phyloP scores from a whole-genome alignment of 805 yeast species.

The Metschnikowia colocasiae region DNA sequence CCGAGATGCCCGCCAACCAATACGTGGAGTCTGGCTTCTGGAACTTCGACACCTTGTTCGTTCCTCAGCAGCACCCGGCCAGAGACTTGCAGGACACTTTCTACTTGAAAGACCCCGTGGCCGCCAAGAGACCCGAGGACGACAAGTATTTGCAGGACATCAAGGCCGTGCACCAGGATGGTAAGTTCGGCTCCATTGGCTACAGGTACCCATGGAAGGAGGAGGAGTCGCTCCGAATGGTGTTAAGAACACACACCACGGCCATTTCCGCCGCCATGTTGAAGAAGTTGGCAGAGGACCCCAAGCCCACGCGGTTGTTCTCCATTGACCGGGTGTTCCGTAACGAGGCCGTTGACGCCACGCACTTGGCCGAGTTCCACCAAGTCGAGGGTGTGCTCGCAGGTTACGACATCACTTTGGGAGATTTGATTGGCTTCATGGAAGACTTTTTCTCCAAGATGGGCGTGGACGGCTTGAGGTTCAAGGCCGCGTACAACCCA shows the following conservation, averaged over 20 bases:
- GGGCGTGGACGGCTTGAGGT: conserved; percentile 95
- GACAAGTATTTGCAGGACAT: conserved; percentile 71
- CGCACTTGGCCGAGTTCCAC: conserved; percentile 98
- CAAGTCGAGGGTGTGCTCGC: conserved; percentile 99
- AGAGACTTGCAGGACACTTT: conserved; percentile 98
- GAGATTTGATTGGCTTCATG: conserved; percentile 97
- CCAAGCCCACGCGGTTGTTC: conserved; percentile 86
- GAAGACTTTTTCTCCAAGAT: conserved; percentile 92
- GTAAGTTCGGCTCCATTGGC: conserved; percentile 92
- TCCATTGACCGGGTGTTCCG: conserved; percentile 98
- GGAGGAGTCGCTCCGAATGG: conserved; percentile 86
- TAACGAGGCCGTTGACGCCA: conserved; percentile 99
- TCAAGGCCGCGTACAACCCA: conserved; percentile 98
- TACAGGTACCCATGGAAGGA: conserved; percentile 97
- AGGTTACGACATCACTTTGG: conserved; percentile 89
- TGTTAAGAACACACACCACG: conserved; percentile 95
- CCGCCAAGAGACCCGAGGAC: conserved; percentile 82
- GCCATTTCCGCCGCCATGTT: conserved; percentile 89
- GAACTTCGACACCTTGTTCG: conserved; percentile 95
- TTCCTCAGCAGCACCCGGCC: conserved; percentile 99
- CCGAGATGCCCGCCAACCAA: conserved; percentile 98
- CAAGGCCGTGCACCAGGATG: conserved; percentile 80
- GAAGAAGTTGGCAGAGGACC: conserved; percentile 80
- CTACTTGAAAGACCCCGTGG: conserved; percentile 88
- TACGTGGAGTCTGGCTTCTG: conserved; percentile 98